phyloP scores from a whole-genome alignment of 345 rosid species.

The Salix udensis region DNA sequence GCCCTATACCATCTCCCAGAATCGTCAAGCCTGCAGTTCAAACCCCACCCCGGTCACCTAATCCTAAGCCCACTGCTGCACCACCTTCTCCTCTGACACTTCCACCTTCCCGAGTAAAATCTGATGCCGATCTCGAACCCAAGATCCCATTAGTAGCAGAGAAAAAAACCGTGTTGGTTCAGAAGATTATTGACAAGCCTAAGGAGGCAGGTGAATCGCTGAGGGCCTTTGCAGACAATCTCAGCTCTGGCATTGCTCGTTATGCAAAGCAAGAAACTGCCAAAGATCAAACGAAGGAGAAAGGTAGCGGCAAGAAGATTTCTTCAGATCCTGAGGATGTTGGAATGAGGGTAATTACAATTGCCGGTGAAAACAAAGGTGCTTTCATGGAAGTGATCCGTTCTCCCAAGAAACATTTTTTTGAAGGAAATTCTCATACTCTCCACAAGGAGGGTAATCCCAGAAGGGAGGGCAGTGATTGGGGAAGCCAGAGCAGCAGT shows the following conservation, averaged over 20 bases:
- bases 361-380: conserved; percentile 91
- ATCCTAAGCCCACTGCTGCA: conserved; percentile 36
- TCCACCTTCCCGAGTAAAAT: conserved; percentile 60
- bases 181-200: conserved; percentile 42
- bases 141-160: conserved; percentile 46
- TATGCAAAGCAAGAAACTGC: conserved; percentile 14
- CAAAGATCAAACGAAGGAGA: conserved; percentile 20
- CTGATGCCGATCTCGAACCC: conserved; percentile 32
- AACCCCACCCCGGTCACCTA: conserved; percentile 45
- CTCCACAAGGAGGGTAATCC: conserved; percentile 26
- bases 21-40: conserved; percentile 17
- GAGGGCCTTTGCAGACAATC: conserved; percentile 12
- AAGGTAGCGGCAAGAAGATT: conserved; percentile 32
- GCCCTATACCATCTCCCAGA: conserved; percentile 23
- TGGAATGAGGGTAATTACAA: conserved; percentile 57
- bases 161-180: conserved; percentile 63
- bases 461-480: conserved; percentile 22
- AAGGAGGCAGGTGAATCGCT: conserved; percentile 12
- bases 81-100: conserved; percentile 69
- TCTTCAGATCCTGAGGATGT: conserved; percentile 39
- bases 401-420: conserved; percentile 38
- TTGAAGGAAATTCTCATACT: conserved; percentile 20
- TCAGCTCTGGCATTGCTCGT: conserved; percentile 17
- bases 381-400: conserved; percentile 70
- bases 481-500: conserved; percentile 34